phyloP scores from a whole-genome alignment of 2,329 filamentous ascomycete genomes.

The Ilyonectria mors-panacis region DNA sequence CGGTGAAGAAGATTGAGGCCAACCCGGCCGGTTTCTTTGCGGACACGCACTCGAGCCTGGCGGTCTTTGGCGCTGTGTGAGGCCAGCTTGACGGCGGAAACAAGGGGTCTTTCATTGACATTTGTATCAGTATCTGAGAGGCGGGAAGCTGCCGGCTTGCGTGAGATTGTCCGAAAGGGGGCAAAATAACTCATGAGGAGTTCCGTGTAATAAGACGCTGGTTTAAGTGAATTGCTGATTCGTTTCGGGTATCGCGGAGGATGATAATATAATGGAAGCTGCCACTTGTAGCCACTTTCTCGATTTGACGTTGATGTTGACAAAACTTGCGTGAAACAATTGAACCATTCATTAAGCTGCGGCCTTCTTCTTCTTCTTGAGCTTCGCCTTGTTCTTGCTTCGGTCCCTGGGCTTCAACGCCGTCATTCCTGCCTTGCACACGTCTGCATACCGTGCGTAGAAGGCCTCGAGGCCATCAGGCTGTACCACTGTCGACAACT shows the following conservation, averaged over 20 bases:
- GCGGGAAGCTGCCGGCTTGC: not conserved
- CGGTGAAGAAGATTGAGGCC: conserved; percentile 64
- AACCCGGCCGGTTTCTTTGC: conserved; percentile 67
- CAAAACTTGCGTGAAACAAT: not conserved
- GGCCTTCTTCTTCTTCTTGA: conserved; percentile 77
- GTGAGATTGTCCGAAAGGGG: not conserved
- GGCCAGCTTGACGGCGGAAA: conserved; percentile 59
- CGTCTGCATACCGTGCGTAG: conserved; percentile 87
- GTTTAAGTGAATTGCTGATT: conserved; percentile 25
- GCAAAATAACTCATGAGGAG: not conserved
- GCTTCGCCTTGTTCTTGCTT: conserved; percentile 87
- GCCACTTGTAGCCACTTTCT: conserved; percentile 1
- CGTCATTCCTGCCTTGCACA: conserved; percentile 91
- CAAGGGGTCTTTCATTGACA: not conserved
- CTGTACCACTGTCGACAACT: conserved; percentile 87
- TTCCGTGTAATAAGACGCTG: conserved; percentile 14
- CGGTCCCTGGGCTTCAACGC: conserved; percentile 93
- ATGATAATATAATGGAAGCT: conserved; percentile 39
- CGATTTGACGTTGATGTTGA: not conserved
- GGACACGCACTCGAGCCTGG: conserved; percentile 66
- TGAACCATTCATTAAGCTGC: conserved; percentile 28
- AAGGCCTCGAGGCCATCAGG: conserved; percentile 84
- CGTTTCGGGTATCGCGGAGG: conserved; percentile 20
- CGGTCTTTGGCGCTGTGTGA: conserved; percentile 65
- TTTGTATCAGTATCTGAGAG: not conserved